phyloP scores from a whole-genome alignment of 202 grass and related monocot genomes.

The Panicum hallii region DNA sequence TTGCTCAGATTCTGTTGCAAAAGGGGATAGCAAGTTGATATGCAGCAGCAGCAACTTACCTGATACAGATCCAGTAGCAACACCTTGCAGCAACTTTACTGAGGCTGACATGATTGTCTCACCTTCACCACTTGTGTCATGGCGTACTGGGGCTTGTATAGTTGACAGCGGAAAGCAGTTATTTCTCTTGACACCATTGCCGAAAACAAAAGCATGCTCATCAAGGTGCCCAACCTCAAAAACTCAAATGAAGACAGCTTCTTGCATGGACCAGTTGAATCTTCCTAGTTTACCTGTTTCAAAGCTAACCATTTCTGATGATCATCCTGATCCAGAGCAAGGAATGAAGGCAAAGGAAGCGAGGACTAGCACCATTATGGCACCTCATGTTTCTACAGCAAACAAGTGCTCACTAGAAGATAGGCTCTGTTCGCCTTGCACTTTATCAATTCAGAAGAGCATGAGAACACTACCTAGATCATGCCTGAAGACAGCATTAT shows the following conservation, averaged over 20 bases:
- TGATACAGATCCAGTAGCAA: slow-evolving; percentile 35
- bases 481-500: slow-evolving; percentile 49
- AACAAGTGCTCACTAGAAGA: slow-evolving; percentile 38
- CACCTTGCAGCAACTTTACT: slow-evolving; percentile 57
- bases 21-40: slow-evolving; percentile 27
- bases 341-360: slow-evolving; percentile 44
- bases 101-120: slow-evolving; percentile 69
- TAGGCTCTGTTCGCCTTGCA: slow-evolving; percentile 37
- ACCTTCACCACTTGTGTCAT: slow-evolving; percentile 94
- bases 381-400: slow-evolving; percentile 42
- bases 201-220: slow-evolving; percentile 53
- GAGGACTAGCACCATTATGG: neutral
- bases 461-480: slow-evolving; percentile 46
- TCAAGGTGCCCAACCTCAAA: slow-evolving; percentile 60
- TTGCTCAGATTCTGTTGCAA: slow-evolving; percentile 39
- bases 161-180: slow-evolving; percentile 79
- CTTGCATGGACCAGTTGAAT: slow-evolving; percentile 27
- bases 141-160: slow-evolving; percentile 72
- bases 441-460: slow-evolving; percentile 62
- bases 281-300: slow-evolving; percentile 54
- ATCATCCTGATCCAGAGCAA: slow-evolving; percentile 34
- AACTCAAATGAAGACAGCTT: slow-evolving; percentile 29
- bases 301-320: slow-evolving; percentile 45
- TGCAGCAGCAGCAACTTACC: slow-evolving; percentile 22
- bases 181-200: slow-evolving; percentile 86